phyloP scores from a whole-genome alignment of 768 basidiomycete genomes.

The Trametes punicea region DNA sequence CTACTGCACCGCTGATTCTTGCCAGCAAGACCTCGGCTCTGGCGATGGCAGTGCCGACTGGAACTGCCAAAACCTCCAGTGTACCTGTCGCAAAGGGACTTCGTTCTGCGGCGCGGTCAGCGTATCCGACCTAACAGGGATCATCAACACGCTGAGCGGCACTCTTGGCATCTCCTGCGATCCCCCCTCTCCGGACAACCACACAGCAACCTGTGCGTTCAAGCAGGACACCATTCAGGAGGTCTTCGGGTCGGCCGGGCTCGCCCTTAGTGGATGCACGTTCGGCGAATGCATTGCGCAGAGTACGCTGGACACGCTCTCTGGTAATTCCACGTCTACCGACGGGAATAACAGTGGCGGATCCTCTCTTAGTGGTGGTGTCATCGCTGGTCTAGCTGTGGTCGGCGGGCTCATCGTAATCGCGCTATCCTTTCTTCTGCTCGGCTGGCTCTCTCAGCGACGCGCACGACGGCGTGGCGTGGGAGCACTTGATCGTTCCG shows the following conservation, averaged over 20 bases:
- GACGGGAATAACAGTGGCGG: conserved; percentile 25
- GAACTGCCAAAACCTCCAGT: conserved; percentile 70
- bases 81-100: conserved; percentile 66
- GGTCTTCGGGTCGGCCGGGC: conserved; percentile 72
- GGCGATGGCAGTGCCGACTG: conserved; percentile 49
- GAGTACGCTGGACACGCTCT: conserved; percentile 61
- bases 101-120: conserved; percentile 68
- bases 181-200: conserved; percentile 39
- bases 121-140: conserved; percentile 47
- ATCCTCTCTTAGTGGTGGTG: conserved; percentile 66
- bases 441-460: conserved; percentile 61
- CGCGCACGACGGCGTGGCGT: conserved; percentile 49
- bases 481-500: conserved; percentile 33
- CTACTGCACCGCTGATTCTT: conserved; percentile 71
- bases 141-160: conserved; percentile 66
- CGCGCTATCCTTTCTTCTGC: conserved; percentile 54
- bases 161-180: conserved; percentile 68
- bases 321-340: conserved; percentile 35
- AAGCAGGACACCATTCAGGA: conserved; percentile 62
- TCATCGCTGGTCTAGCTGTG: conserved; percentile 87
- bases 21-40: conserved; percentile 53
- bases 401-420: conserved; percentile 64
- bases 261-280: conserved; percentile 67
- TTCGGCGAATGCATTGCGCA: conserved; percentile 92
- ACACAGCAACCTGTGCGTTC: conserved; percentile 67